phyloP scores from a whole-genome alignment of 2,329 filamentous ascomycete genomes.

The Chaetomium globosum region DNA sequence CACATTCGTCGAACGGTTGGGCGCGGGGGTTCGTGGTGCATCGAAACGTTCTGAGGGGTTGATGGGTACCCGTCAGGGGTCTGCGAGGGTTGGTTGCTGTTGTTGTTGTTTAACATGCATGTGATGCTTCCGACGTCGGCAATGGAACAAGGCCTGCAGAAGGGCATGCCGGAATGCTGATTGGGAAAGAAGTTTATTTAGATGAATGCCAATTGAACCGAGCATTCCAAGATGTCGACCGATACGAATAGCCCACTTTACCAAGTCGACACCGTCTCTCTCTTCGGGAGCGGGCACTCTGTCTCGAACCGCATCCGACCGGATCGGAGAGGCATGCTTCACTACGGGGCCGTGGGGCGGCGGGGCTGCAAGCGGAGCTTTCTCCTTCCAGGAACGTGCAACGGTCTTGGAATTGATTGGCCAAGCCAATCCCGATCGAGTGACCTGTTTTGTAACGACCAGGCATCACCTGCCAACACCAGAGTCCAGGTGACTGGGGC shows the following conservation, averaged over 20 bases:
- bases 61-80: neutral
- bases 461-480: too few species aligned
- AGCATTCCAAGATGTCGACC: neutral
- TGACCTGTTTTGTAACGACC: neutral
- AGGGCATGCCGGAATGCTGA: neutral
- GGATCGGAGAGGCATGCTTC: neutral
- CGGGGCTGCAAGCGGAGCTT: slow-evolving; percentile 9
- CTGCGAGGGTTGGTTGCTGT: slow-evolving; percentile 5
- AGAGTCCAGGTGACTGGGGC: too few species aligned
- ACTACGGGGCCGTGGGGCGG: slow-evolving; percentile 6
- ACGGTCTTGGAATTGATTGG: slow-evolving; percentile 17
- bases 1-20: slow-evolving; percentile 10
- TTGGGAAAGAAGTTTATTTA: neutral
- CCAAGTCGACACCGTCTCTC: neutral
- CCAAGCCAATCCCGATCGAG: neutral
- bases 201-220: neutral
- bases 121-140: neutral
- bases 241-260: neutral
- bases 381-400: slow-evolving; percentile 26
- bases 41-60: neutral
- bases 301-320: slow-evolving; percentile 16
- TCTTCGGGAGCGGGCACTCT: neutral
- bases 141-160: neutral
- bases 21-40: slow-evolving; percentile 7
- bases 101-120: neutral